phyloP scores from a whole-genome alignment of 164 flowering plant genomes.

The Tetracentron sinense region DNA sequence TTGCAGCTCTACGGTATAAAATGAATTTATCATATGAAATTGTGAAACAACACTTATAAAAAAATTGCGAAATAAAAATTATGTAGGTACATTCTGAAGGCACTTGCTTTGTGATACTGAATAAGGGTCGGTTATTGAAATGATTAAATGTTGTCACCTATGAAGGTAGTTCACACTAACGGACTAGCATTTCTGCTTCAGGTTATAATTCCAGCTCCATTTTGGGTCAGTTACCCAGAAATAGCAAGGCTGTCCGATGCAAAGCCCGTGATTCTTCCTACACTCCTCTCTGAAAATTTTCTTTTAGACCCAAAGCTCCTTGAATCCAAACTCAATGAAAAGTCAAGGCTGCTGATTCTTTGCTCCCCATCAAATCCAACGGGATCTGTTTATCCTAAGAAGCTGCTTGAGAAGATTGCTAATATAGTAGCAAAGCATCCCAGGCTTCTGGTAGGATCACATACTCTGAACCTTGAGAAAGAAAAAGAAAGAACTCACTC shows the following conservation, averaged over 20 bases:
- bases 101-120: neutral
- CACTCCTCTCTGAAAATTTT: constrained; percentile 69
- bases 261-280: constrained; percentile 77
- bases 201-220: constrained; percentile 96
- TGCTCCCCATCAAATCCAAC: constrained; percentile 98
- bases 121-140: neutral
- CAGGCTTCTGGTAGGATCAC: constrained; percentile 67
- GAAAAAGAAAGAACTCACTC: neutral
- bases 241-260: constrained; percentile 94
- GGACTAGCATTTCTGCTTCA: constrained; percentile 18
- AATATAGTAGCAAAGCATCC: constrained; percentile 77
- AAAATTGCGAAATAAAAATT: neutral
- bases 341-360: constrained; percentile 84
- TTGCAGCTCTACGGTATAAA: neutral
- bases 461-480: neutral
- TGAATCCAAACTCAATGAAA: constrained; percentile 69
- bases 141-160: neutral
- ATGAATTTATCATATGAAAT: neutral
- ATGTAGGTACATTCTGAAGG: neutral
- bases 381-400: constrained; percentile 85
- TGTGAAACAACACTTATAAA: no score
- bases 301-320: constrained; percentile 75
- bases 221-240: constrained; percentile 95
- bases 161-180: neutral
- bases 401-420: constrained; percentile 83